Conservation (phyloP, 176 grass and related monocot species). For the Triticum turgidum region DNA sequence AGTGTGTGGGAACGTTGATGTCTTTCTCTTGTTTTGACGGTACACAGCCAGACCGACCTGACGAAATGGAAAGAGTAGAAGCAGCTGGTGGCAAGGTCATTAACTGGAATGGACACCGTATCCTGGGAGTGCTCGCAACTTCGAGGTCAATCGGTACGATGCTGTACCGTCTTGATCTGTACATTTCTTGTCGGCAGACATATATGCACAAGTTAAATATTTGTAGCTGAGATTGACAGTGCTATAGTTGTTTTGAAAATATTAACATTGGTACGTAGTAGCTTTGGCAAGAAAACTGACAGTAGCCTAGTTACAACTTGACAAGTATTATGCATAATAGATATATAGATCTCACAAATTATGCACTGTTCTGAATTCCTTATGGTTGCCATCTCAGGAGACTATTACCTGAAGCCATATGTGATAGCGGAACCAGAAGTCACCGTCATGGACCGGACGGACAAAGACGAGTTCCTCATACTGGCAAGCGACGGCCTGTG, state of each 20-base stretch:
- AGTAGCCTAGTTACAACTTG: not conserved
- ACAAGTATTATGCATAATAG: not conserved
- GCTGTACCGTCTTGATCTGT: not conserved
- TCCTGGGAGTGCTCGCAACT: conserved; percentile 71
- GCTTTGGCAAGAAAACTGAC: not conserved
- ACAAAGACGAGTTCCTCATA: conserved; percentile 80
- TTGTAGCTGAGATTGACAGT: not conserved
- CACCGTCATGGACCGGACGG: conserved; percentile 39
- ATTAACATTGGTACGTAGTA: not conserved
- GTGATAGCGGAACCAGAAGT: conserved; percentile 80
- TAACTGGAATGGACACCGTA: conserved; percentile 81
- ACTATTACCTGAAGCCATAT: conserved; percentile 79
- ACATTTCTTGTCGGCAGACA: not conserved
- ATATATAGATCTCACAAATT: not conserved
- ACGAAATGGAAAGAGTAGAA: conserved; percentile 81
- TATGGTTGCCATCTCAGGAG: conserved; percentile 50
- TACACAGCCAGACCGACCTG: conserved; percentile 80
- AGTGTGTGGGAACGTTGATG: conserved; percentile 18
- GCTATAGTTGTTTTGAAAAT: not conserved
- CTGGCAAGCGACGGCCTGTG: conserved; percentile 84
- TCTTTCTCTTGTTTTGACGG: conserved; percentile 14
- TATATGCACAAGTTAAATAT: not conserved
- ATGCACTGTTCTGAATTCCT: not conserved
- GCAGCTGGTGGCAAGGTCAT: conserved; percentile 75
- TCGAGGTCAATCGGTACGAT: conserved; percentile 86